Evolutionary conservation across 2,329 filamentous ascomycete genomes (phyloP), one percentile per base, ranked within the genome.

Genomic region (Fusarium musae): DNA sequence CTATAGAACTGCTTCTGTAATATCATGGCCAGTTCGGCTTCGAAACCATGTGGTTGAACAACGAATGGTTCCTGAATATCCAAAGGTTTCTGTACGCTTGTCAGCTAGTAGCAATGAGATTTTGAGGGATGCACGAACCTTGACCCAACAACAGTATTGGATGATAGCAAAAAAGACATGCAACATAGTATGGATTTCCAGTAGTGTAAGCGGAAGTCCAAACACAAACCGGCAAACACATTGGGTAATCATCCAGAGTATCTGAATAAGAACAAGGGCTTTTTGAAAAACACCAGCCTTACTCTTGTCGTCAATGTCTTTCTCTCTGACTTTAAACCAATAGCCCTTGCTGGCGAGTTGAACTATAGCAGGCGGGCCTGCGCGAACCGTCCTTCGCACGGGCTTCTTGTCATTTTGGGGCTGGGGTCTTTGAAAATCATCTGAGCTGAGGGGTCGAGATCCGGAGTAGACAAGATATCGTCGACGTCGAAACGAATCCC

Each of bases 241-340:
- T 26, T 66, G 59, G 0, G 13, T 42, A 7, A 49, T 16, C 63
- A 65, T 65, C 63, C 63, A 65, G 4, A 40, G 34, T 3, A 66
- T 23, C 6, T 66, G 59, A 6, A 47, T 23, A 6, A 65, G 32
- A 5, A 49, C 49, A 30, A 65, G 40, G 0, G 4, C 15, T 6
- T 66, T 66, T 9, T 66, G 47, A 1, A 66, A 3, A 1, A n/a
- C 5, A 2, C 32, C 10, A 1, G 60, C 59, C 6, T 66, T 65
- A 5, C 63, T 66, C 17, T 58, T 65, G 9, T 66, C 47, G 3
- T 66, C 42, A 4, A 66, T 49, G 8, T 65, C 34, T 5, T 17
- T 21, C 17, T 37, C 19, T 26, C 3, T 4, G 2, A 66, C 16
- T 2, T 21, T 16, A 9, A 66, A 21, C 63, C 63, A 66, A 7